Evolutionary conservation across 441 rosid genomes (phyloP), one percentile per base, ranked within the genome.

Genomic region (Croton setiger): DNA sequence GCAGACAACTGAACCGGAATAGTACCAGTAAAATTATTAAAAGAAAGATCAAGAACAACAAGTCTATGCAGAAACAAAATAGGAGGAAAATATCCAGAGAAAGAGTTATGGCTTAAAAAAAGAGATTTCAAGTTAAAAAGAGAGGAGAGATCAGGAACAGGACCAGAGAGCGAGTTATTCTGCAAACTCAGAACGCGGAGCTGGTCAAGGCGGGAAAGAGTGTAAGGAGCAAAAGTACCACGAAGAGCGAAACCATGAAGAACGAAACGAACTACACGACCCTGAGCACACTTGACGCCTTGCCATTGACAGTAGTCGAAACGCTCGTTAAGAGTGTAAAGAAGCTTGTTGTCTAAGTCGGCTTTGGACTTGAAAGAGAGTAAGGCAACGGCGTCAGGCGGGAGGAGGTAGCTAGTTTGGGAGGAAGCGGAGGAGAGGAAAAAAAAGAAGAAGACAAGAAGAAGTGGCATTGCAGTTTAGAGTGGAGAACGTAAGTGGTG

Each of bases 291-390:
- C 35, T 83, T 82, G 45, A 87, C 91, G 63, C 98, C 98, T n/a
- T 68, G 93, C 97, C 98, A 93, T 71, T 87, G 93, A 60, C 98
- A 93, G 81, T 80, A 90, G 69, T 90, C 97, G 88, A 83, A 90
- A 65, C 84, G 91, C 81, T 87, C 93, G 67, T 83, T 85, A 76
- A 86, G 88, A 12, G 75, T 71, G 86, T 76, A 93, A 63, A 82
- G 78, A 49, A 93, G 96, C 63, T 68, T 78, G 89, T 84, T 80
- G 84, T 84, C 81, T 59, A 80, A 79, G 84, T 93, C 98, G 37
- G 97, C 98, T 20, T 84, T 74, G 56, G 91, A 79, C 69, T 90
- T 88, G 81, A 93, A 93, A 11, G 94, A 82, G 71, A 93, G 94
- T 0, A 93, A 70, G 0, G 90, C 76, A 18, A 82, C 91, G 62